Evolutionary conservation across 306 rosid species (phyloP).

Genomic region (Ormosia emarginata): DNA sequence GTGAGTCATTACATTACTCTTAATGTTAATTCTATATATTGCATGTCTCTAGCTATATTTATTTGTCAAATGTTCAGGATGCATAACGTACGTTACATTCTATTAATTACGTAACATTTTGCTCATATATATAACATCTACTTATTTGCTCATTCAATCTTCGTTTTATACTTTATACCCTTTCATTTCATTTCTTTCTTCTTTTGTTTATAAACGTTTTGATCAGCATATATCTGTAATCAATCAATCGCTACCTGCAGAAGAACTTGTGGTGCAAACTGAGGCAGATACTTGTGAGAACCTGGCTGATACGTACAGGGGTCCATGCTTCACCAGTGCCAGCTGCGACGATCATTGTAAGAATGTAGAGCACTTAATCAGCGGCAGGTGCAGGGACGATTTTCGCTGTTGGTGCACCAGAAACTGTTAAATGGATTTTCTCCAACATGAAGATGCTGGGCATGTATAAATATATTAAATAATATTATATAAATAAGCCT

Average conservation of each 20-base stretch:
- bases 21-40: neutral
- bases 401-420: neutral
- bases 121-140: too few relatives aligned
- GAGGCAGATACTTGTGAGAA: neutral
- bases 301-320: neutral
- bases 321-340: neutral
- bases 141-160: too few relatives aligned
- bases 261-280: neutral
- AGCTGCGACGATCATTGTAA: neutral
- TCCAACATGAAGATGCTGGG: neutral
- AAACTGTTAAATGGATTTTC: neutral
- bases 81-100: neutral
- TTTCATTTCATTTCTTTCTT: too few relatives aligned
- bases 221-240: too few relatives aligned
- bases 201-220: too few relatives aligned
- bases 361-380: neutral
- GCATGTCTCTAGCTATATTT: neutral
- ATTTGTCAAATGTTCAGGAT: too few relatives aligned
- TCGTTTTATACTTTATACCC: too few relatives aligned
- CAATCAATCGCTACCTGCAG: neutral
- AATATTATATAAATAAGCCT: neutral
- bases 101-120: too few relatives aligned
- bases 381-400: neutral
- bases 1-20: neutral
- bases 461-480: neutral